Conservation (phyloP, 1,139 yeast genomes). For the Pneumocystis sp. region DNA sequence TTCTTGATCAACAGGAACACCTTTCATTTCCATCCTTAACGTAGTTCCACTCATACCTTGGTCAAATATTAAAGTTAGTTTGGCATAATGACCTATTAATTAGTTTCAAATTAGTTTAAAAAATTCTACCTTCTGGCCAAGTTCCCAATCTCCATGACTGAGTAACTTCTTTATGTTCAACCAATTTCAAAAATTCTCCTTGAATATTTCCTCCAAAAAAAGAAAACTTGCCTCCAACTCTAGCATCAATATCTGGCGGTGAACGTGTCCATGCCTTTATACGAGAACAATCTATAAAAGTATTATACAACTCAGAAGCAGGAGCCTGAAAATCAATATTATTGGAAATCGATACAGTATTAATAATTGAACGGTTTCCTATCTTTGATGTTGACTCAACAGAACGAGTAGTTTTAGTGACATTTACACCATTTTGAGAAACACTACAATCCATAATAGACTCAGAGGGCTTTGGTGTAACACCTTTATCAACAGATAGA, state of each 20-base stretch:
- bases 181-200: constrained; percentile 51
- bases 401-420: constrained; percentile 9
- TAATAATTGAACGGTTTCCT: constrained; percentile 15
- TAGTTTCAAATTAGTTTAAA: not conserved
- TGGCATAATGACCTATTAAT: constrained; percentile 45
- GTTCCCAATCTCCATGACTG: constrained; percentile 77
- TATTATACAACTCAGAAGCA: constrained; percentile 66
- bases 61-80: constrained; percentile 46
- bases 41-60: constrained; percentile 75
- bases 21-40: constrained; percentile 63
- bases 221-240: constrained; percentile 47
- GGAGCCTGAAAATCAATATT: constrained; percentile 75
- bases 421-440: not conserved
- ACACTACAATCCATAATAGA: constrained; percentile 14
- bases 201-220: constrained; percentile 81
- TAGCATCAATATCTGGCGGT: constrained; percentile 46
- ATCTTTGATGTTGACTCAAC: constrained; percentile 5
- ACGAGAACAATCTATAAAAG: constrained; percentile 60
- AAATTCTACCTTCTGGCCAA: constrained; percentile 48
- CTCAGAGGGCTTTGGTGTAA: constrained; percentile 45
- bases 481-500: constrained; percentile 52
- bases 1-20: constrained; percentile 96
- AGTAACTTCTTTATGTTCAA: constrained; percentile 42
- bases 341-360: constrained; percentile 48
- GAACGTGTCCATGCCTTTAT: constrained; percentile 86